Percentiles rank a stretch among this genome's conserved stretches.
Evolutionary conservation across 805 yeast genomes (phyloP).

Genomic region (Hanseniaspora jakobsenii): DNA sequence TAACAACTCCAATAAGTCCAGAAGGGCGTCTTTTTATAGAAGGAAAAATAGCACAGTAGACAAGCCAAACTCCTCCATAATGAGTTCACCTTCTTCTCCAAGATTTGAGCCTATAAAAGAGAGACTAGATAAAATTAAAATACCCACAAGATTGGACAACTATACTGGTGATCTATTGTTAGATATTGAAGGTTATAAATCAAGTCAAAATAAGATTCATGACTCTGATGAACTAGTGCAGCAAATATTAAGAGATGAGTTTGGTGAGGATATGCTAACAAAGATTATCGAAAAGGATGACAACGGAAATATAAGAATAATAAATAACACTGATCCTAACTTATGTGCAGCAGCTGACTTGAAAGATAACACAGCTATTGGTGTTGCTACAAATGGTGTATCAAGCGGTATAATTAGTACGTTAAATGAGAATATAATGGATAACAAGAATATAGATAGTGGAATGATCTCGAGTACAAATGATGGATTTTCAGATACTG

Average conservation of each 20-base stretch:
- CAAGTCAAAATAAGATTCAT: constrained; percentile 64
- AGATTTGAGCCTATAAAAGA: constrained; percentile 39
- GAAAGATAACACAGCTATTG: constrained; percentile 14
- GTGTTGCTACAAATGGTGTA: background rate
- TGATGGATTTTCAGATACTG: background rate
- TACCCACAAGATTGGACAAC: constrained; percentile 76
- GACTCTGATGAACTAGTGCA: constrained; percentile 66
- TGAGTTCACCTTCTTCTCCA: constrained; percentile 15
- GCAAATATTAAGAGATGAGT: constrained; percentile 63
- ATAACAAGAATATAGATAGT: no score
- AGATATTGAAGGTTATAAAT: constrained; percentile 93
- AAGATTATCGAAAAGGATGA: constrained; percentile 44
- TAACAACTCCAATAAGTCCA: no score
- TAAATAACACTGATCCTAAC: constrained; percentile 22
- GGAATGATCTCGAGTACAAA: no score
- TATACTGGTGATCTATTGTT: constrained; percentile 72
- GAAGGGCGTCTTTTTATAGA: no score
- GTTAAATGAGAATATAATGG: background rate
- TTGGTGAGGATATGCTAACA: constrained; percentile 39
- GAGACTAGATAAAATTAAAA: constrained; percentile 55
- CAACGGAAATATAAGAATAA: constrained; percentile 56
- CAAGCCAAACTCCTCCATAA: background rate
- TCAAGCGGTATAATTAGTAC: background rate
- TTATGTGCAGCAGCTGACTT: constrained; percentile 15
- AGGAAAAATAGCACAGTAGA: background rate